Conservation (phyloP, 495 filamentous ascomycete species). For the Penicillium bovifimosum region DNA sequence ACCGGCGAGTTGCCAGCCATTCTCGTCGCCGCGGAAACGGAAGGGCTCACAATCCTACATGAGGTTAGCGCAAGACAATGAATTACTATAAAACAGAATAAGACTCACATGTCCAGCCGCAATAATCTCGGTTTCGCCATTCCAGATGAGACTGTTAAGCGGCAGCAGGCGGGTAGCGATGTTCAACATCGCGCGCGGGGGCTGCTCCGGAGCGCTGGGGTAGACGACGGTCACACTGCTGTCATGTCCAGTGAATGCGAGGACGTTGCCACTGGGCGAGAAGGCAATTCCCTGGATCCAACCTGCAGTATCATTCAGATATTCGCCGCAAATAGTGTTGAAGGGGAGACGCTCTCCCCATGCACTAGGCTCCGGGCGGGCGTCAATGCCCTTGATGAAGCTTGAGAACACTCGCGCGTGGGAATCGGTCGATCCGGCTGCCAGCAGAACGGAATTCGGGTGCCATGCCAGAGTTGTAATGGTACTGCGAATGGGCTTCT, state of each 20-base stretch:
- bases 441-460: conserved; percentile 91
- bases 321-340: conserved; percentile 97
- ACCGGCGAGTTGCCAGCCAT: conserved; percentile 81
- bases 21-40: conserved; percentile 73
- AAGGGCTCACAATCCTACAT: conserved; percentile 84
- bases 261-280: conserved; percentile 82
- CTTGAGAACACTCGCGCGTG: conserved; percentile 92
- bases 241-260: conserved; percentile 90
- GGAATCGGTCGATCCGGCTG: conserved; percentile 93
- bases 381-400: conserved; percentile 93
- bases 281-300: conserved; percentile 93
- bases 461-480: conserved; percentile 94
- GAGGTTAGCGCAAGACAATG: conserved; percentile 9
- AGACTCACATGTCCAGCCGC: conserved; percentile 75
- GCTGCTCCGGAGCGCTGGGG: conserved; percentile 84
- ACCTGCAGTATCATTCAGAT: conserved; percentile 86
- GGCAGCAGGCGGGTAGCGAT: conserved; percentile 85
- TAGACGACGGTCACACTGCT: conserved; percentile 96
- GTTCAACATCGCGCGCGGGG: conserved; percentile 80
- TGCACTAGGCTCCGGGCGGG: conserved; percentile 75
- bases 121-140: conserved; percentile 85
- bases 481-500: conserved; percentile 95
- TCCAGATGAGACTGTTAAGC: conserved; percentile 90
- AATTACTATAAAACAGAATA: not conserved
- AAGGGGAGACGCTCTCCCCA: conserved; percentile 97